Evolutionary conservation across 1,284 basidiomycete species (phyloP).

Genomic region (Ustilago shanxiensis): DNA sequence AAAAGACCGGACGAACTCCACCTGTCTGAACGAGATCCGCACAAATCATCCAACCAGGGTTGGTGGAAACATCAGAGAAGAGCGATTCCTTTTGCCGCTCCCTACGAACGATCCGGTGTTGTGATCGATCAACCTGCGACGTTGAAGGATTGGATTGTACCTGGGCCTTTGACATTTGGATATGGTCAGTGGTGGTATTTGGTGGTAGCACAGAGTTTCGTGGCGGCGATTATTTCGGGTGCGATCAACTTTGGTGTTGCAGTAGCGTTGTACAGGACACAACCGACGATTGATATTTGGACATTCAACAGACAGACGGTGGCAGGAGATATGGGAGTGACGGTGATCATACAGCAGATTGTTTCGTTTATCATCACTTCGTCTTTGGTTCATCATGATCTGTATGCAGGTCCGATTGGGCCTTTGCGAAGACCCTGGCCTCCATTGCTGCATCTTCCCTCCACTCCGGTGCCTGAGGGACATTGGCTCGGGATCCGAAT

Average conservation of each 20-base stretch:
- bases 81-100: constrained; percentile 50
- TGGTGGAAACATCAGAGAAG: constrained; percentile 16
- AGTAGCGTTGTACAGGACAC: constrained; percentile 52
- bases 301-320: constrained; percentile 59
- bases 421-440: constrained; percentile 62
- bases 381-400: constrained; percentile 55
- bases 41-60: constrained; percentile 12
- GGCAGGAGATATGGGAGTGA: constrained; percentile 68
- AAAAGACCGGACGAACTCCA: constrained; percentile 42
- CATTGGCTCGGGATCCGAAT: constrained; percentile 51
- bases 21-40: constrained; percentile 35
- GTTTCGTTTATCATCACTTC: constrained; percentile 66
- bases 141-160: constrained; percentile 40
- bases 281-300: constrained; percentile 57
- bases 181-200: constrained; percentile 52
- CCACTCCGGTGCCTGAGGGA: constrained; percentile 47
- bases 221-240: constrained; percentile 54
- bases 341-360: constrained; percentile 65
- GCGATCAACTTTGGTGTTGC: constrained; percentile 67
- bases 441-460: constrained; percentile 60
- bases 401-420: constrained; percentile 54
- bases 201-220: constrained; percentile 33
- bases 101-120: constrained; percentile 44
- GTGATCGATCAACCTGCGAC: constrained; percentile 41
- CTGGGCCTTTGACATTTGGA: constrained; percentile 45